These are phyloP conservation scores for Pichia thaimueangensis DNA, from an alignment of 805 yeast species.

Conservation along the genomic window DNA sequence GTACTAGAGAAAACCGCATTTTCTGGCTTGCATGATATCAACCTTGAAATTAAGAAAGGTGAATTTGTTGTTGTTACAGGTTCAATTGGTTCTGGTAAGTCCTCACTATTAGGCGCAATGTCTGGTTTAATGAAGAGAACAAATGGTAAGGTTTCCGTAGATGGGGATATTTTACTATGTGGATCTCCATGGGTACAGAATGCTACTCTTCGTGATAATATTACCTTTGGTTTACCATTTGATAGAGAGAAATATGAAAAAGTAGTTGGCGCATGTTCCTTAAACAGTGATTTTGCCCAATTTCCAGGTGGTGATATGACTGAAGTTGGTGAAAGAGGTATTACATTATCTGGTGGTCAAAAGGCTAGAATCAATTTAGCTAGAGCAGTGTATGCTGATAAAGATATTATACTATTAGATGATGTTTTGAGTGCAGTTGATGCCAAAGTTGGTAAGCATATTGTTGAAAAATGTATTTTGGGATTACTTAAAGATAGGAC, in stretches of 20 bases:
- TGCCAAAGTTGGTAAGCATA: conserved; percentile 57
- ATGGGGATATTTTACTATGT: conserved; percentile 47
- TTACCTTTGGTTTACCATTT: conserved; percentile 55
- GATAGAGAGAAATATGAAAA: conserved; percentile 45
- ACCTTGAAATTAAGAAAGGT: conserved; percentile 49
- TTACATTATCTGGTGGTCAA: conserved; percentile 85
- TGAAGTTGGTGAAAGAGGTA: conserved; percentile 81
- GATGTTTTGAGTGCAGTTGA: conserved; percentile 69
- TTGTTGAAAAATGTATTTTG: conserved; percentile 53
- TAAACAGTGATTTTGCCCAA: conserved; percentile 56
- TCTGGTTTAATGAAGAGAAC: conserved; percentile 62
- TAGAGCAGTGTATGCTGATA: conserved; percentile 59
- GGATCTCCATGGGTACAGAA: conserved; percentile 83
- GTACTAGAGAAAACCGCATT: conserved; percentile 18
- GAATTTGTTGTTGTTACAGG: conserved; percentile 78
- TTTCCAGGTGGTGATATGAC: conserved; percentile 73
- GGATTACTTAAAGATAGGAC: conserved; percentile 56
- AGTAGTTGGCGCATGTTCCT: conserved; percentile 60
- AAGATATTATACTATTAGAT: conserved; percentile 54
- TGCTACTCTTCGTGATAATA: conserved; percentile 69
- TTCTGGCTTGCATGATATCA: conserved; percentile 45
- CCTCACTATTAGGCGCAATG: conserved; percentile 64
- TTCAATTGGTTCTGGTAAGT: conserved; percentile 58
- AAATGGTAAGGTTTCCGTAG: conserved; percentile 44
- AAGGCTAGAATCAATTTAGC: conserved; percentile 72